Conservation (phyloP, 2,329 filamentous ascomycete genomes). For the Talaromyces rugulosus region DNA sequence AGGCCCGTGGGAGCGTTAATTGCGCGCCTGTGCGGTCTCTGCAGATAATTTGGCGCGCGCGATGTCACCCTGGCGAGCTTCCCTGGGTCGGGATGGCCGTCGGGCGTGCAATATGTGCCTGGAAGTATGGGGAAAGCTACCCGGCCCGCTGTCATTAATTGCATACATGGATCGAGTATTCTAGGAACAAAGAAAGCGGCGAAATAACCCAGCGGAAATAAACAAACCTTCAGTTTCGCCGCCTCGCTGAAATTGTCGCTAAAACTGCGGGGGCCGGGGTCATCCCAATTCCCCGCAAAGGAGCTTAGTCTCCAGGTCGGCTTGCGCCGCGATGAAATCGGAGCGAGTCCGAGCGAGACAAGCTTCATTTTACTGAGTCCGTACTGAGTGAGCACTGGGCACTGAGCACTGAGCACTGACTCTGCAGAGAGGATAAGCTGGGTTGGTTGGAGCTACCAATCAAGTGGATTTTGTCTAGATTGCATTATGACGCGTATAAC, state of each 20-base stretch:
- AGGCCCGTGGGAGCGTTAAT: not conserved
- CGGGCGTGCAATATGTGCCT: not conserved
- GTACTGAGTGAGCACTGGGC: not conserved
- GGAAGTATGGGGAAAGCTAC: not conserved
- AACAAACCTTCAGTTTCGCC: not conserved
- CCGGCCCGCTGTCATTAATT: not conserved
- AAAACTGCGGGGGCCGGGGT: not conserved
- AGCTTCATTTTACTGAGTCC: not conserved
- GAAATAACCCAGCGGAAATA: not conserved
- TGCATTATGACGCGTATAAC: not conserved
- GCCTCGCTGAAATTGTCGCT: not conserved
- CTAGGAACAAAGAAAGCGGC: not conserved
- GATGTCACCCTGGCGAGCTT: slow-evolving; percentile 7
- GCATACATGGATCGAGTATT: not conserved
- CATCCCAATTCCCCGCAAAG: not conserved
- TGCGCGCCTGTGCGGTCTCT: too few species aligned
- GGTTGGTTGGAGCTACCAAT: not conserved
- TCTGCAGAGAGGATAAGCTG: not conserved
- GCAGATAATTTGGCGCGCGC: not conserved
- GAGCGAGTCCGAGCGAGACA: not conserved
- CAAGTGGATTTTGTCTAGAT: not conserved
- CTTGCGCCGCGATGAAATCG: not conserved
- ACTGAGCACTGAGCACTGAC: not conserved
- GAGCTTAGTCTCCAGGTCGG: not conserved
- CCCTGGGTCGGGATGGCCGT: not conserved